phyloP scores from a whole-genome alignment of 2,329 filamentous ascomycete species.

The Cadophora malorum region DNA sequence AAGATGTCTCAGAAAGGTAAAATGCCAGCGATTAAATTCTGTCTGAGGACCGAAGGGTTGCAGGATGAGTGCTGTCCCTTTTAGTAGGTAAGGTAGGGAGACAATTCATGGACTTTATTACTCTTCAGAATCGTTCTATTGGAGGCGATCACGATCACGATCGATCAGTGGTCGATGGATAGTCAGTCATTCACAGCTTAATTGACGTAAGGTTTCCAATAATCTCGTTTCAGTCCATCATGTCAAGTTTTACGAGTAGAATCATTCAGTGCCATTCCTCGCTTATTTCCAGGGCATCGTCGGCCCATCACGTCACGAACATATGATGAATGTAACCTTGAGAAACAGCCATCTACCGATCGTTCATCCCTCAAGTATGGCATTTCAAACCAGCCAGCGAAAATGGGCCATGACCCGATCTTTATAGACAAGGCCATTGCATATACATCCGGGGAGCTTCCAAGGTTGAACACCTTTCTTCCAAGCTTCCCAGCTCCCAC shows the following conservation, averaged over 20 bases:
- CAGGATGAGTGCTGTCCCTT: not conserved
- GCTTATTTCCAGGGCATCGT: not conserved
- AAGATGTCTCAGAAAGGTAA: not conserved
- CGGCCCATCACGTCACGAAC: constrained; percentile 6
- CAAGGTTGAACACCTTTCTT: not conserved
- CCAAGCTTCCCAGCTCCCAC: not conserved
- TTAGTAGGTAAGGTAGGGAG: not conserved
- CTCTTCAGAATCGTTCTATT: too few relatives aligned
- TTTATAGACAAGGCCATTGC: constrained; percentile 11
- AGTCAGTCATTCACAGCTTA: not conserved
- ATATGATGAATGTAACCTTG: constrained; percentile 1
- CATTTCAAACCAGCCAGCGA: not conserved
- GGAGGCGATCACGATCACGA: not conserved
- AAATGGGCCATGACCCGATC: not conserved
- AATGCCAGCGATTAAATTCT: not conserved
- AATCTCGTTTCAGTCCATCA: not conserved
- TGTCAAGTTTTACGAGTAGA: not conserved
- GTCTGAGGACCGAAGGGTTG: not conserved
- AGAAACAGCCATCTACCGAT: not conserved
- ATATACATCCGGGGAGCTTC: constrained; percentile 13
- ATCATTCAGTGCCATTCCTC: not conserved
- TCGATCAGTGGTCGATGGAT: not conserved
- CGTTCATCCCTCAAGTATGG: not conserved
- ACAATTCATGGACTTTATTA: not conserved
- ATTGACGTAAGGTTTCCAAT: constrained; percentile 12